These are phyloP conservation scores for Euphrasia arctica DNA, from an alignment of 305 asterid genomes.

Conservation along the genomic window DNA sequence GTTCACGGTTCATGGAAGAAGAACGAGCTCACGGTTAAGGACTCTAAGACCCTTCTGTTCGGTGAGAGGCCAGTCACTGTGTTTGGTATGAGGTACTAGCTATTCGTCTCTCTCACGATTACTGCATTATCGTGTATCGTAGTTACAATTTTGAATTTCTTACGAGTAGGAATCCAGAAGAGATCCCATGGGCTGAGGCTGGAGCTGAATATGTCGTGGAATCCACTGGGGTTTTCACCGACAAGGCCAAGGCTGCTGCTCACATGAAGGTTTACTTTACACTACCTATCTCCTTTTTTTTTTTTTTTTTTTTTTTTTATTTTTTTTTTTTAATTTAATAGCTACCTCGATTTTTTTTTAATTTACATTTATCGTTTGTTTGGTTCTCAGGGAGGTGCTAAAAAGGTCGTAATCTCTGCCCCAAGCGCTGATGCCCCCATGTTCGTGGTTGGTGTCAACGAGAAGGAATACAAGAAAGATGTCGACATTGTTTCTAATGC, in stretches of 20 bases:
- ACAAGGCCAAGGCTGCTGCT: conserved; percentile 47
- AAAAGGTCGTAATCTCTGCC: conserved; percentile 73
- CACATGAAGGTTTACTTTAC: conserved; percentile 36
- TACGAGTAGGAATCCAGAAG: conserved; percentile 43
- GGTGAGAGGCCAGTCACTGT: conserved; percentile 73
- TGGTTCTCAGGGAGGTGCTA: conserved; percentile 63
- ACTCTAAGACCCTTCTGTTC: conserved; percentile 77
- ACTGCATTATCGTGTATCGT: too few relatives aligned
- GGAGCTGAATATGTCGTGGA: conserved; percentile 49
- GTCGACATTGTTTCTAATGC: conserved; percentile 68
- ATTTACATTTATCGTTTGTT: neutral
- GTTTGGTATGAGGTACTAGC: conserved; percentile 57
- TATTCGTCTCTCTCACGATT: neutral
- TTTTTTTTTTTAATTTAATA: too few relatives aligned
- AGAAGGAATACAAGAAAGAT: conserved; percentile 61
- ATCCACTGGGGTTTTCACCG: conserved; percentile 46
- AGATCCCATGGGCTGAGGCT: conserved; percentile 46
- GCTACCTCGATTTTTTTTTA: too few relatives aligned
- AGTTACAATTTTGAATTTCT: conserved; percentile 2
- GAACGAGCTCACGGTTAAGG: conserved; percentile 61
- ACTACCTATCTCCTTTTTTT: neutral
- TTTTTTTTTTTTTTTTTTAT: too few relatives aligned
- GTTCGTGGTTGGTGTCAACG: conserved; percentile 78
- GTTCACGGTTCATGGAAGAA: conserved; percentile 85
- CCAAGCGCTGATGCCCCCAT: conserved; percentile 72